Conservation (phyloP, 2,329 filamentous ascomycete species). For the Alternaria solani region DNA sequence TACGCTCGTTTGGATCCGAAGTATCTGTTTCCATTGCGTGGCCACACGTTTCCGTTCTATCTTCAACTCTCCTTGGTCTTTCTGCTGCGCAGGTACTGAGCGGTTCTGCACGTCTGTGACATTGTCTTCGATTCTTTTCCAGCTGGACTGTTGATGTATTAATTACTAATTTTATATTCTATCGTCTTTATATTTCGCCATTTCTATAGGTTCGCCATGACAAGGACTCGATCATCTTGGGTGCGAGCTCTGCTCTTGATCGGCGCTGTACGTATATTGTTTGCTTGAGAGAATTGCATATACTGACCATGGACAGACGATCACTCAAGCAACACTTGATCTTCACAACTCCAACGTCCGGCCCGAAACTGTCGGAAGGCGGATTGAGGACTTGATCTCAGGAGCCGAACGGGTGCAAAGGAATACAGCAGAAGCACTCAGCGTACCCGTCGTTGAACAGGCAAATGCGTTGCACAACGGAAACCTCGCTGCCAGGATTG, state of each 20-base stretch:
- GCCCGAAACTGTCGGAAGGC: conserved; percentile 33
- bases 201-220: conserved; percentile 32
- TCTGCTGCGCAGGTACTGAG: conserved; percentile 50
- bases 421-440: conserved; percentile 21
- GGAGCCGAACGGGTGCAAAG: conserved; percentile 28
- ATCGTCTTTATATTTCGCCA: neutral
- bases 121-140: conserved; percentile 32
- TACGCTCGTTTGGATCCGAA: conserved; percentile 38
- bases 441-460: conserved; percentile 15
- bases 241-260: conserved; percentile 40
- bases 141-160: conserved; percentile 50
- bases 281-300: neutral
- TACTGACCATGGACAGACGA: conserved; percentile 35
- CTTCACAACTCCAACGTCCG: conserved; percentile 32
- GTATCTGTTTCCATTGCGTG: conserved; percentile 25
- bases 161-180: conserved; percentile 36
- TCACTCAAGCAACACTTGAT: conserved; percentile 37
- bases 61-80: conserved; percentile 29
- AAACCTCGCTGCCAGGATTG: conserved; percentile 22
- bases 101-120: conserved; percentile 47
- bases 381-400: conserved; percentile 36
- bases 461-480: conserved; percentile 18
- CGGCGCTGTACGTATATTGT: conserved; percentile 36
- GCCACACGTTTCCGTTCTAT: conserved; percentile 27
- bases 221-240: conserved; percentile 37